These are phyloP conservation scores for Aspergillus wentii DNA, from an alignment of 495 filamentous ascomycete species.

Conservation along the genomic window DNA sequence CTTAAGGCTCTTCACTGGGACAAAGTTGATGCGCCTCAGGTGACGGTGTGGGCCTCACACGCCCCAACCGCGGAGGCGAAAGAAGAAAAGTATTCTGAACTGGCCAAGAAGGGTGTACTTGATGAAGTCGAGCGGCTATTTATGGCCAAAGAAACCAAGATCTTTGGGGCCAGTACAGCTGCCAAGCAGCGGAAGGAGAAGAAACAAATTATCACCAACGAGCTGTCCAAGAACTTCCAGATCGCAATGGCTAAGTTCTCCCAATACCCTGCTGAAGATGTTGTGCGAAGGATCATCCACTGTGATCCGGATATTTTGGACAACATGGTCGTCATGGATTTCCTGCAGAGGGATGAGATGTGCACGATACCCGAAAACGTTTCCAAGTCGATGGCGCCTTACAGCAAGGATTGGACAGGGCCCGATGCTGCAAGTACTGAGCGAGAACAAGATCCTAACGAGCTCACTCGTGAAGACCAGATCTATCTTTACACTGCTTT, in stretches of 20 bases:
- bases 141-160: conserved; percentile 94
- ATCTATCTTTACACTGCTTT: conserved; percentile 90
- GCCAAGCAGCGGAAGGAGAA: conserved; percentile 79
- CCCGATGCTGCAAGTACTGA: conserved; percentile 73
- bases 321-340: conserved; percentile 95
- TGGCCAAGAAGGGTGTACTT: conserved; percentile 87
- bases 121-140: conserved; percentile 97
- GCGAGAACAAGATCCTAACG: conserved; percentile 80
- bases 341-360: conserved; percentile 85
- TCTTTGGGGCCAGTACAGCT: conserved; percentile 59
- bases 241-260: conserved; percentile 91
- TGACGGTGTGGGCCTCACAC: conserved; percentile 92
- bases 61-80: conserved; percentile 74
- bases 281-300: conserved; percentile 90
- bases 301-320: conserved; percentile 90
- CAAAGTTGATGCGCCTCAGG: conserved; percentile 89
- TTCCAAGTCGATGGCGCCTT: conserved; percentile 86
- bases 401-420: conserved; percentile 94
- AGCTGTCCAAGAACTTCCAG: conserved; percentile 87
- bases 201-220: conserved; percentile 92
- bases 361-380: conserved; percentile 89
- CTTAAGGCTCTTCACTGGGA: conserved; percentile 99
- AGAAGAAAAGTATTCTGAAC: conserved; percentile 91
- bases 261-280: conserved; percentile 68
- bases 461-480: conserved; percentile 92